These are phyloP conservation scores for Cynanchum wilfordii DNA, from an alignment of 257 asterid genomes.

Conservation along the genomic window DNA sequence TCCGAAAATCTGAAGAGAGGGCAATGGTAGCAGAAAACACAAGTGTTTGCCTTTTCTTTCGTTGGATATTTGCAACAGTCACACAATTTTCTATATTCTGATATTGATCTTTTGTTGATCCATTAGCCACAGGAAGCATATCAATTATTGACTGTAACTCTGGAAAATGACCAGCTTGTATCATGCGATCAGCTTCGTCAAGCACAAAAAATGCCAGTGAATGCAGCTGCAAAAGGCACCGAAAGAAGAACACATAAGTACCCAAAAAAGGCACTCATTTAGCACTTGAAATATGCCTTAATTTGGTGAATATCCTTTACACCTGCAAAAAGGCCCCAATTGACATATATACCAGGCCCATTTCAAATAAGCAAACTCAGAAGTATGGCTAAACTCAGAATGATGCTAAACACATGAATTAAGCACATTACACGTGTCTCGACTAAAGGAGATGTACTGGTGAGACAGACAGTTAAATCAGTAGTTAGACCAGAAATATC, in stretches of 20 bases:
- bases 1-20: slow-evolving; percentile 79
- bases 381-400: not conserved
- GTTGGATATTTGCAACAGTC: slow-evolving; percentile 58
- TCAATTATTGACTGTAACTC: slow-evolving; percentile 92
- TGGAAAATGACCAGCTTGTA: slow-evolving; percentile 88
- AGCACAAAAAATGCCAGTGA: slow-evolving; percentile 89
- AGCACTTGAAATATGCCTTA: slow-evolving; percentile 1
- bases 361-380: not conserved
- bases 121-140: slow-evolving; percentile 76
- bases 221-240: slow-evolving; percentile 64
- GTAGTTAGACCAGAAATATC: not conserved
- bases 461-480: not conserved
- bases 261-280: not conserved
- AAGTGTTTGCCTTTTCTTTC: slow-evolving; percentile 91
- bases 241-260: not conserved
- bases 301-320: not conserved
- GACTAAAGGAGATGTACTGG: not conserved
- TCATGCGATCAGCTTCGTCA: slow-evolving; percentile 99
- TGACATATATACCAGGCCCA: not conserved
- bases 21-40: slow-evolving; percentile 98
- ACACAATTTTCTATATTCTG: slow-evolving; percentile 51
- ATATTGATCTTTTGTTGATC: slow-evolving; percentile 46
- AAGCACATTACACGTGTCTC: not conserved
- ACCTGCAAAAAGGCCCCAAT: not conserved
- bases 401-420: not conserved